Percentiles rank a stretch among this genome's conserved stretches.
These are phyloP conservation scores for Priceomyces melissophilus DNA, from an alignment of 805 yeast species.

Conservation along the genomic window DNA sequence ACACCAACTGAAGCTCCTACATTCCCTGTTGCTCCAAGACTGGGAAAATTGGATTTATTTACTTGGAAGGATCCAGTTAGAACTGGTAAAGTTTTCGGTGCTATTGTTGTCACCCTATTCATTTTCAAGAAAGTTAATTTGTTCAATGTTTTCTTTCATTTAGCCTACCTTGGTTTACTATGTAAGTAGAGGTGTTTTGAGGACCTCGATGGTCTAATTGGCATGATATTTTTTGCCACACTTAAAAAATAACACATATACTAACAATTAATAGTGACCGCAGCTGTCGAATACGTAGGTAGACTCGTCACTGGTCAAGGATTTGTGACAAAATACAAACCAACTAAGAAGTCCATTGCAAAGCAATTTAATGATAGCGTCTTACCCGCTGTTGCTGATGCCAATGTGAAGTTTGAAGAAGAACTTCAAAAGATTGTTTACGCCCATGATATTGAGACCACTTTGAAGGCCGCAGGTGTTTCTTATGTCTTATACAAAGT, in stretches of 20 bases:
- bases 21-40: constrained; percentile 1
- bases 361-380: constrained; percentile 31
- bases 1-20: constrained; percentile 4
- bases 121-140: constrained; percentile 62
- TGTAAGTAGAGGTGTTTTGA: constrained; percentile 21
- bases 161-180: constrained; percentile 55
- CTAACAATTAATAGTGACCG: constrained; percentile 46
- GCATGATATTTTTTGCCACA: not conserved
- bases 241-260: constrained; percentile 6
- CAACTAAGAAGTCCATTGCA: constrained; percentile 43
- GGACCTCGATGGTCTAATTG: not conserved
- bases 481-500: constrained; percentile 66
- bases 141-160: constrained; percentile 56
- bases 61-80: constrained; percentile 75
- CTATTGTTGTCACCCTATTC: constrained; percentile 51
- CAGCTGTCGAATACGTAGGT: constrained; percentile 74
- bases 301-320: constrained; percentile 75
- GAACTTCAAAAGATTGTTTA: constrained; percentile 55
- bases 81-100: constrained; percentile 75
- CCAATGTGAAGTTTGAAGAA: constrained; percentile 50
- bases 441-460: constrained; percentile 67
- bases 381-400: constrained; percentile 42
- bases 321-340: constrained; percentile 71
- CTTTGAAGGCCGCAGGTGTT: constrained; percentile 67
- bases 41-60: constrained; percentile 45